A percentile compares a stretch with the other conserved stretches of the same genome.
These are phyloP conservation scores for Aspergillus conjunctus DNA, from an alignment of 495 filamentous ascomycete species.

Conservation along the genomic window DNA sequence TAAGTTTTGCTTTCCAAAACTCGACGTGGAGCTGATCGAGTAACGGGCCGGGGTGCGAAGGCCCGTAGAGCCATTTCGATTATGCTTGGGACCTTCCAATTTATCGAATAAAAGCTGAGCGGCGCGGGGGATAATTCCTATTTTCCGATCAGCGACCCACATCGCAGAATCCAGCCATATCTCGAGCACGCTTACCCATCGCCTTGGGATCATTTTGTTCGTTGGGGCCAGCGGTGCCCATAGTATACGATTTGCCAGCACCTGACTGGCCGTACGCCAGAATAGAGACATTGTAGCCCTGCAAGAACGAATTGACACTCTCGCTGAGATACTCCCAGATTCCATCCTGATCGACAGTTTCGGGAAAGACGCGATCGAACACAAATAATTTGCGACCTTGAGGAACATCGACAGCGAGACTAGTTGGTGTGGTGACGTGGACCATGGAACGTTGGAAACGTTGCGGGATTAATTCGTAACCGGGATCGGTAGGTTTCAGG, in stretches of 20 bases:
- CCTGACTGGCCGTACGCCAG: slow-evolving; percentile 99
- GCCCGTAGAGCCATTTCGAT: slow-evolving; percentile 69
- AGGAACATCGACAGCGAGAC: slow-evolving; percentile 82
- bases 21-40: slow-evolving; percentile 62
- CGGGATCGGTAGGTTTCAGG: slow-evolving; percentile 79
- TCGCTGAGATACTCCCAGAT: slow-evolving; percentile 95
- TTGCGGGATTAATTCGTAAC: slow-evolving; percentile 91
- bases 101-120: slow-evolving; percentile 86
- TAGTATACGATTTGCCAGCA: slow-evolving; percentile 99
- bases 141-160: slow-evolving; percentile 9
- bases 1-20: slow-evolving; percentile 46
- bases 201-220: slow-evolving; percentile 74
- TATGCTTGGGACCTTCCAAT: slow-evolving; percentile 61
- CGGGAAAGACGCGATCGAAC: slow-evolving; percentile 91
- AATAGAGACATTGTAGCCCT: slow-evolving; percentile 98
- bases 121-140: slow-evolving; percentile 92
- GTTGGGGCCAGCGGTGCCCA: slow-evolving; percentile 89
- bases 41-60: slow-evolving; percentile 81
- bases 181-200: slow-evolving; percentile 65
- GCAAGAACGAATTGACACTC: slow-evolving; percentile 85
- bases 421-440: slow-evolving; percentile 81
- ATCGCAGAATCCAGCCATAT: not conserved
- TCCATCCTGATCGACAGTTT: slow-evolving; percentile 82
- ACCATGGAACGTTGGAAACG: slow-evolving; percentile 94
- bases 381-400: slow-evolving; percentile 94